Base-by-base conservation (phyloP, 306 rosid genomes). In the Hylodesmum podocarpum region DNA sequence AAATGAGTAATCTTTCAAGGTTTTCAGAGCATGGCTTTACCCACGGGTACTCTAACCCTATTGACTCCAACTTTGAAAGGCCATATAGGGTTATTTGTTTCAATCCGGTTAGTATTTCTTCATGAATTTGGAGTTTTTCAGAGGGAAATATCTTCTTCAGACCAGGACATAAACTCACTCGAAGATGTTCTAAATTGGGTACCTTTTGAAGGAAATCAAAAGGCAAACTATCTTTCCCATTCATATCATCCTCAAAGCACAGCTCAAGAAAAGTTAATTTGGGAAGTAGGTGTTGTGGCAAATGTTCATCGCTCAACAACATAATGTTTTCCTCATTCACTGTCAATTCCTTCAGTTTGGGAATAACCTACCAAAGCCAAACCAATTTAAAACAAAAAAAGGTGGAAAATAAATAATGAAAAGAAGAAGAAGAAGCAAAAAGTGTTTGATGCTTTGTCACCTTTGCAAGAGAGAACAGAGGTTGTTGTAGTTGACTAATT, bases 1-100 rank as follows among this genome's bases (percentile, higher is more conserved):
- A 0, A 29, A 59, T 8, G 0, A 0, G 0, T n/a, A 61, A 61
- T 33, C 0, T 3, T 31, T 61, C 25, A 31, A 61, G 43, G 1
- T 61, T 61, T 33, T 61, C 44, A 31, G n/a, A 31, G 27, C 8
- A 61, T 33, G 44, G 44, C n/a, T 16, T 37, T 8, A 51, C 78
- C 64, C 76, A 70, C 1, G 50, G 31, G 37, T 71, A 22, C n/a
- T 71, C 65, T 1, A 71, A 53, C 47, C 76, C 76, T 71, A 71
- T 36, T 1, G 29, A 51, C 27, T 21, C 47, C 0, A 25, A 2
- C 3, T 21, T 40, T 11, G 6, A 2, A 1, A 81, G 16, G 0
- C 0, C 1, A 0, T 5, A 16, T 29, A 81, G 22, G 12, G 0
- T 0, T 18, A 70, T 10, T 51, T 0, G 0, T 16, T 49, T 50